phyloP scores from a whole-genome alignment of 345 rosid species.

The Brassica juncea region DNA sequence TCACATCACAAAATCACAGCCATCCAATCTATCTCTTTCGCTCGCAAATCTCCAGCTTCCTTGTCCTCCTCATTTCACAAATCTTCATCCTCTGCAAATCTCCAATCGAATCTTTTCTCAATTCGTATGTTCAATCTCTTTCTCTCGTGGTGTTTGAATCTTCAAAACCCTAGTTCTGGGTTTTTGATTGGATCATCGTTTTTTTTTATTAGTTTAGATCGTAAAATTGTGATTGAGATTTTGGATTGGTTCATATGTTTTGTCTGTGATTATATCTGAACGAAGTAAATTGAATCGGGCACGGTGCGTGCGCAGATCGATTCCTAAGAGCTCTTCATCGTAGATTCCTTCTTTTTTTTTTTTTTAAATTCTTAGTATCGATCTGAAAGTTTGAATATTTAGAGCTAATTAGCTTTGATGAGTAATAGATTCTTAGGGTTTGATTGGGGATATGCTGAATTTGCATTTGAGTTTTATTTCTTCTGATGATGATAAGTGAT shows the following conservation, averaged over 20 bases:
- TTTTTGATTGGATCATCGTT: constrained; percentile 22
- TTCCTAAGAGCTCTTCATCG: background rate
- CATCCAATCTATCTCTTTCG: constrained; percentile 33
- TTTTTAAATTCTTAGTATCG: background rate
- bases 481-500: background rate
- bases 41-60: constrained; percentile 25
- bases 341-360: constrained; percentile 7
- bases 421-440: background rate
- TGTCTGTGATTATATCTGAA: background rate
- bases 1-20: constrained; percentile 31
- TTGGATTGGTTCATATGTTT: background rate
- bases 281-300: constrained; percentile 4
- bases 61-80: constrained; percentile 29
- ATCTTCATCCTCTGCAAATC: constrained; percentile 21
- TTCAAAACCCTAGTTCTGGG: constrained; percentile 39
- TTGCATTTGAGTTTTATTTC: constrained; percentile 1
- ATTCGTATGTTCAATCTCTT: constrained; percentile 13
- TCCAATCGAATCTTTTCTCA: constrained; percentile 7
- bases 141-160: constrained; percentile 3
- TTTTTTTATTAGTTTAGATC: constrained; percentile 17
- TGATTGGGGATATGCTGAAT: constrained; percentile 8
- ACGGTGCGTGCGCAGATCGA: constrained; percentile 27
- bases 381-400: constrained; percentile 29
- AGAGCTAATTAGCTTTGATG: constrained; percentile 1
- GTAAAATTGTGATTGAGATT: constrained; percentile 9